Evolutionary conservation across 495 filamentous ascomycete species (phyloP).

Genomic region (Margaritispora aquatica): DNA sequence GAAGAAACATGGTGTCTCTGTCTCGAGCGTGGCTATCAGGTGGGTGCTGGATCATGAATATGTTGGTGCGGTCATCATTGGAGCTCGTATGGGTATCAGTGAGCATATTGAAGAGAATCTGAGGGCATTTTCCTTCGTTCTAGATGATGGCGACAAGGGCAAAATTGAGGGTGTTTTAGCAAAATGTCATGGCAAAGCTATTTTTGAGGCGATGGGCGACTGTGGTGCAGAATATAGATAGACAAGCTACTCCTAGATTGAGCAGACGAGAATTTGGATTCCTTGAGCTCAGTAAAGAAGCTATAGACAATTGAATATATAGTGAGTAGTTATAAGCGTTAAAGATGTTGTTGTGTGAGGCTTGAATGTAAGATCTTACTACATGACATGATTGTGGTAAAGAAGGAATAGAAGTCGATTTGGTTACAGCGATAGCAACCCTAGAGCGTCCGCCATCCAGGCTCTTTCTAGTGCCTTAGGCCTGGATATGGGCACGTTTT

Average conservation of each 20-base stretch:
- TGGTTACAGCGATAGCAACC: too few species aligned
- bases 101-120: constrained; percentile 33
- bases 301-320: too few species aligned
- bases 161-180: constrained; percentile 22
- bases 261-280: neutral
- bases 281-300: too few species aligned
- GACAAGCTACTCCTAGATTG: too few species aligned
- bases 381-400: too few species aligned
- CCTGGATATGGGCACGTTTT: too few species aligned
- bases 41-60: constrained; percentile 36
- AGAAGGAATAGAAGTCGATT: too few species aligned
- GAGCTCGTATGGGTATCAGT: constrained; percentile 32
- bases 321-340: too few species aligned
- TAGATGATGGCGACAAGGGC: constrained; percentile 26
- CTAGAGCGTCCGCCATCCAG: too few species aligned
- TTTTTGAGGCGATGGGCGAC: constrained; percentile 36
- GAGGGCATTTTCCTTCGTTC: constrained; percentile 26
- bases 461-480: neutral
- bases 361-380: too few species aligned
- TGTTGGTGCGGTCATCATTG: constrained; percentile 38
- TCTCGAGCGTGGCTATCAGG: constrained; percentile 32
- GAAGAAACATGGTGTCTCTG: constrained; percentile 26
- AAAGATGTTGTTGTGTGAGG: too few species aligned
- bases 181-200: constrained; percentile 15
- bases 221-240: constrained; percentile 37